Percentiles rank a stretch among this genome's conserved stretches.
phyloP scores from a whole-genome alignment of 2,329 filamentous ascomycete genomes.

The Colletotrichum orchidophilum region DNA sequence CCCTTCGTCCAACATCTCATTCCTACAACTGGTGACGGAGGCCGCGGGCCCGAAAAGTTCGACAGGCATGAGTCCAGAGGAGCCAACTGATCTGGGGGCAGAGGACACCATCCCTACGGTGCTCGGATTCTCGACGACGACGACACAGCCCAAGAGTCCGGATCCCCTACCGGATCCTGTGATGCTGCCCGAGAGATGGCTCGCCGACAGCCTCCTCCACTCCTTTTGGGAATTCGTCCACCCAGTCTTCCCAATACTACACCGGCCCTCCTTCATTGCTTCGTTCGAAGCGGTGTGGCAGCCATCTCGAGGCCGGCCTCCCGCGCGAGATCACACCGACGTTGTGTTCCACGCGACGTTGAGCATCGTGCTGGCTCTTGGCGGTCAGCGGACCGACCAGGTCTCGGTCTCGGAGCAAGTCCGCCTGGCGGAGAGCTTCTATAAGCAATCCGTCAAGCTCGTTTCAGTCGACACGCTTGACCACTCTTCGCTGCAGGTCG shows the following conservation, averaged over 20 bases:
- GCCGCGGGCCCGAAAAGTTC: not conserved
- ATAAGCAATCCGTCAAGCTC: constrained; percentile 39
- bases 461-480: constrained; percentile 41
- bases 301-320: not conserved
- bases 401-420: constrained; percentile 6
- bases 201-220: constrained; percentile 16
- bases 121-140: not conserved
- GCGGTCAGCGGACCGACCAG: constrained; percentile 38
- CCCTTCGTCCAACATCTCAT: not conserved
- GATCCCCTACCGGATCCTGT: not conserved
- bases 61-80: not conserved
- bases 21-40: not conserved
- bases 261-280: constrained; percentile 25
- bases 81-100: not conserved
- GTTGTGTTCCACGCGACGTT: constrained; percentile 38
- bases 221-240: constrained; percentile 36
- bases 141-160: not conserved
- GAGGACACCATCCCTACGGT: not conserved
- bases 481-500: constrained; percentile 36
- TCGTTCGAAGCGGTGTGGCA: constrained; percentile 30
- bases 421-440: constrained; percentile 38
- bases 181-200: constrained; percentile 12
- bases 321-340: constrained; percentile 10
- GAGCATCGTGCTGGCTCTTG: constrained; percentile 43
- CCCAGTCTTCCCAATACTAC: constrained; percentile 32